Conservation (phyloP, 2,329 filamentous ascomycete species). For the Colletotrichum sp. region DNA sequence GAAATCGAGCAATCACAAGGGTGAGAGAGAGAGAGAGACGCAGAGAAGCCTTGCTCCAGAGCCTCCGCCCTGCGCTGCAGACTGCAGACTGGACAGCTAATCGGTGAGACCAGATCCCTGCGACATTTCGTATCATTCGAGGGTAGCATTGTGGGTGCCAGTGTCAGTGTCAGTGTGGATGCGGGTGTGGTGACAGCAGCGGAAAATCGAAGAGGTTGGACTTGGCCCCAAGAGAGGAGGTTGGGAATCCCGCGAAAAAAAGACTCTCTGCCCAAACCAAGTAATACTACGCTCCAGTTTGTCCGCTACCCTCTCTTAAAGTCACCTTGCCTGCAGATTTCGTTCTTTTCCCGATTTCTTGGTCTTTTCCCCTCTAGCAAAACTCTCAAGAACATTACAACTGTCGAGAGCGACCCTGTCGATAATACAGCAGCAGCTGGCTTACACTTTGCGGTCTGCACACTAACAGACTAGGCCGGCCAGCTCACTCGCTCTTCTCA, state of each 20-base stretch:
- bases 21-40: background rate
- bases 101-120: constrained; percentile 15
- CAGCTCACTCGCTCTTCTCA: constrained; percentile 3
- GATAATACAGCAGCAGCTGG: background rate
- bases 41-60: background rate
- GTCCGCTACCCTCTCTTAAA: constrained; percentile 16
- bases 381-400: background rate
- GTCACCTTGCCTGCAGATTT: constrained; percentile 6
- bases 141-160: constrained; percentile 17
- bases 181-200: constrained; percentile 19
- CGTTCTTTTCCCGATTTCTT: constrained; percentile 1
- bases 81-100: background rate
- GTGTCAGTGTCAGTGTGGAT: background rate
- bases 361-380: constrained; percentile 3
- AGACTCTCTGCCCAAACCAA: constrained; percentile 10
- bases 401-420: background rate
- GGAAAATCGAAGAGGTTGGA: constrained; percentile 20
- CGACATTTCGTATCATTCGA: constrained; percentile 8
- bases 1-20: background rate
- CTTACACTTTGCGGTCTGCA: constrained; percentile 1
- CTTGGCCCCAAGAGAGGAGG: constrained; percentile 8
- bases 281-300: constrained; percentile 4
- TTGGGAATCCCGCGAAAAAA: constrained; percentile 20
- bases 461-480: constrained; percentile 13
- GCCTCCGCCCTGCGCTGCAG: background rate